Base-by-base conservation (phyloP, 129 eudicot species). In the Flaveria trinervia region DNA sequence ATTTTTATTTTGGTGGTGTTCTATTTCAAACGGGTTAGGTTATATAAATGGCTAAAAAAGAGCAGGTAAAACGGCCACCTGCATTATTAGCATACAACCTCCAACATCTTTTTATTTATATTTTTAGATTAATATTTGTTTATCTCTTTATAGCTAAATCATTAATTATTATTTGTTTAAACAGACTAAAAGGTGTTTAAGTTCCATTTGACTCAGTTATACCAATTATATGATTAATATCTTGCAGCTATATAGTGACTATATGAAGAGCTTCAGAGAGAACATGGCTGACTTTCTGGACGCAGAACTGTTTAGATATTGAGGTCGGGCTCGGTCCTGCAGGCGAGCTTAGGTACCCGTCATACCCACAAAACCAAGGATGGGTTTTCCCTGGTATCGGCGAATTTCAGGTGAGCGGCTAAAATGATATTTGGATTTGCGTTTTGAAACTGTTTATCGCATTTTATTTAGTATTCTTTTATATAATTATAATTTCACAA, bases 301-400 rank as follows among this genome's bases (percentile, higher is more conserved):
- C 56, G 84, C 88, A 15, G 96, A 82, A 70, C 75, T 85, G 16
- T 72, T 93, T n/a, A 1, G 98, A 93, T 79, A 80, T 93, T 75
- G 98, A 93, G 78, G 98, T 93, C 22, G 98, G 98, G 48, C 86
- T 90, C 5, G 98, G 98, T 30, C 97, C 98, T 13, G 95, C 95
- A 25, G 98, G 98, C 59, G 98, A 93, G 83, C 95, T 93, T 48
- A 82, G 98, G 72, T 93, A 93, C 76, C 96, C 98, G 23, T 93
- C 98, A 4, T 93, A 93, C 70, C 86, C 88, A 4, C 86, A 86
- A 70, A 81, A 77, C 65, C 98, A 84, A 79, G 98, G 98, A 55
- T 93, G 98, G 98, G 79, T 11, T 54, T 93, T 86, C 82, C 98
- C 97, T 3, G 98, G 98, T 20, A 90, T 93, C 16, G 98, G 98